Percentiles rank a stretch among this genome's conserved stretches.
These are phyloP conservation scores for Begonia masoniana DNA, from an alignment of 306 rosid genomes.

Conservation along the genomic window DNA sequence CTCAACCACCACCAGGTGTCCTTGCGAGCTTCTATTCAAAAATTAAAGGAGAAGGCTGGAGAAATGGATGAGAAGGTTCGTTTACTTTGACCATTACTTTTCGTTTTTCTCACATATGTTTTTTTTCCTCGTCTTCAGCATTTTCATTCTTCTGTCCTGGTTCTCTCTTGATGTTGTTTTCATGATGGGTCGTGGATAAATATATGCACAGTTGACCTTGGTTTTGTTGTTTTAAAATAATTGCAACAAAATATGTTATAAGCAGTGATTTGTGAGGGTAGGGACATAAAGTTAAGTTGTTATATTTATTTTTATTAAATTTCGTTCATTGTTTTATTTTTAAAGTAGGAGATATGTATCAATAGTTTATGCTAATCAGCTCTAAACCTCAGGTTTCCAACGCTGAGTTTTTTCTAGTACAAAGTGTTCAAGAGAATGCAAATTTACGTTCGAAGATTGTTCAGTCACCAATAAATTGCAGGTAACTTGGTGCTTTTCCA, in stretches of 20 bases:
- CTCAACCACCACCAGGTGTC: slow-evolving; percentile 61
- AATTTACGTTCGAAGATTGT: slow-evolving; percentile 63
- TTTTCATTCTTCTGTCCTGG: too few species aligned
- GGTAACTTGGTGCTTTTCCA: slow-evolving; percentile 23
- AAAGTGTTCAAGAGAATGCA: slow-evolving; percentile 69
- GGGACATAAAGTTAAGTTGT: neutral
- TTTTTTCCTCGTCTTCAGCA: neutral
- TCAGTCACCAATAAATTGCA: slow-evolving; percentile 85
- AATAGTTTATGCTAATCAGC: slow-evolving; percentile 6
- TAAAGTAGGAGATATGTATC: neutral
- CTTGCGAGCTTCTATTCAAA: slow-evolving; percentile 36
- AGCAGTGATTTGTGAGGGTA: too few species aligned
- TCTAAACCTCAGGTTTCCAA: slow-evolving; percentile 41
- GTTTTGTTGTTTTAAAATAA: neutral
- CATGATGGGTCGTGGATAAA: too few species aligned
- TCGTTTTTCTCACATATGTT: neutral
- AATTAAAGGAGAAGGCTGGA: slow-evolving; percentile 49
- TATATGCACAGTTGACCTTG: neutral
- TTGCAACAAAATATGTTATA: too few species aligned
- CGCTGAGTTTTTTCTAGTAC: slow-evolving; percentile 57
- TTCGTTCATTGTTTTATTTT: neutral
- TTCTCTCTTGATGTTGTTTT: too few species aligned
- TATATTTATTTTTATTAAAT: neutral
- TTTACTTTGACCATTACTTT: slow-evolving; percentile 7
- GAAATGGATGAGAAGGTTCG: slow-evolving; percentile 76